Evolutionary conservation across 2,329 filamentous ascomycete genomes (phyloP).

Genomic region (Zymoseptoria crescenta): DNA sequence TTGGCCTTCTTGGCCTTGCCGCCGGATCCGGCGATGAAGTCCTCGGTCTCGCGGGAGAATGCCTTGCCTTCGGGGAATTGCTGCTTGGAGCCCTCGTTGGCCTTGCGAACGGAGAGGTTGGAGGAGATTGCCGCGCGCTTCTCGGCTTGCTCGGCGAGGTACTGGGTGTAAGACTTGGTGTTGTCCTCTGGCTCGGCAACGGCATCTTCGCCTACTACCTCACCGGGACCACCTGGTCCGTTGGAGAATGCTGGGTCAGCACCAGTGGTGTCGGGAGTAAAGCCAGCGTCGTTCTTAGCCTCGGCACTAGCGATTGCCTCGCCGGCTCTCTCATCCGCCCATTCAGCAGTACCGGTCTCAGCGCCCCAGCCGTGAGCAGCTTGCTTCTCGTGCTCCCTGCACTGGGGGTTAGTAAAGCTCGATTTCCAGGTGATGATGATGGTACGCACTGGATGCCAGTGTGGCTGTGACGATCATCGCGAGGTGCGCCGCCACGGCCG

Average conservation of each 20-base stretch:
- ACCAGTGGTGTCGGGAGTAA: conserved; percentile 28
- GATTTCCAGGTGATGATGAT: not conserved
- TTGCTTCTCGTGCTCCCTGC: conserved; percentile 75
- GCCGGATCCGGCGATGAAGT: conserved; percentile 63
- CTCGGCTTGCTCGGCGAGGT: conserved; percentile 67
- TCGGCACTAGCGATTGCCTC: conserved; percentile 70
- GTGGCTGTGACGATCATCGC: conserved; percentile 57
- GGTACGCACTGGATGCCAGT: conserved; percentile 48
- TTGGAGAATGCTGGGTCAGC: conserved; percentile 39
- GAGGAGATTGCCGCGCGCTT: conserved; percentile 69
- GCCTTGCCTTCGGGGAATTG: conserved; percentile 85
- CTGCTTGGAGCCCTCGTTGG: conserved; percentile 92
- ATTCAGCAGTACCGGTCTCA: conserved; percentile 67
- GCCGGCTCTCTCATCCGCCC: conserved; percentile 84
- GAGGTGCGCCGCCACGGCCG: conserved; percentile 40
- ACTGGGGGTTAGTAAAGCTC: conserved; percentile 18
- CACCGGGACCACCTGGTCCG: conserved; percentile 32
- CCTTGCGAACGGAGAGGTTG: conserved; percentile 66
- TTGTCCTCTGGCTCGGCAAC: conserved; percentile 56
- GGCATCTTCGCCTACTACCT: conserved; percentile 24
- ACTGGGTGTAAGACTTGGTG: conserved; percentile 82
- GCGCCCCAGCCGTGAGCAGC: conserved; percentile 84
- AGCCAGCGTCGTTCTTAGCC: conserved; percentile 23
- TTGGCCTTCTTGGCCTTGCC: conserved; percentile 75
- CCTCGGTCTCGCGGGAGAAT: conserved; percentile 54